Percentiles rank a stretch among this genome's conserved stretches.
phyloP scores from a whole-genome alignment of 345 rosid genomes.

The Acer yangbiense region DNA sequence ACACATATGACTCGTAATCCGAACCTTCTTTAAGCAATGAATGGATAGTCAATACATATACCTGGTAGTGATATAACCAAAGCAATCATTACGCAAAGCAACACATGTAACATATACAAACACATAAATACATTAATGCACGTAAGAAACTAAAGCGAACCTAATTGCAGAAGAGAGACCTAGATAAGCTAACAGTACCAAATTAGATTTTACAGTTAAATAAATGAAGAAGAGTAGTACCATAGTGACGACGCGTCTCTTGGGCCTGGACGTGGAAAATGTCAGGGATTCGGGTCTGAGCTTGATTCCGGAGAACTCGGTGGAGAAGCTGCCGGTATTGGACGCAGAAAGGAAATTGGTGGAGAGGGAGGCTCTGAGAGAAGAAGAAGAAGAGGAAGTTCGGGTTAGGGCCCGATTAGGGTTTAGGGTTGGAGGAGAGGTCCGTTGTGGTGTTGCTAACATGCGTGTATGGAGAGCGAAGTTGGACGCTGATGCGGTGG shows the following conservation, averaged over 20 bases:
- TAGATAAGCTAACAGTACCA: not conserved
- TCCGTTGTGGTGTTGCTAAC: conserved; percentile 31
- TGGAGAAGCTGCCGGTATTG: conserved; percentile 47
- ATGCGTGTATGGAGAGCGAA: conserved; percentile 46
- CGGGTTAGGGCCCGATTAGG: conserved; percentile 24
- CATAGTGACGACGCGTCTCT: conserved; percentile 71
- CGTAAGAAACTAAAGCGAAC: not conserved
- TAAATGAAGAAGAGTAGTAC: conserved; percentile 31
- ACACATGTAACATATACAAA: not conserved
- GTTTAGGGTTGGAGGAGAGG: conserved; percentile 32
- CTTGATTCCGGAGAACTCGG: conserved; percentile 56
- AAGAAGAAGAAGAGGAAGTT: conserved; percentile 22
- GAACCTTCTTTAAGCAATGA: not conserved
- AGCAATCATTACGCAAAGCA: not conserved
- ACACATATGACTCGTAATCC: not conserved
- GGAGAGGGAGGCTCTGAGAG: conserved; percentile 51
- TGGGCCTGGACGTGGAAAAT: conserved; percentile 48
- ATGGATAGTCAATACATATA: not conserved
- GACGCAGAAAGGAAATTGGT: conserved; percentile 47
- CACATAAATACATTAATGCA: not conserved
- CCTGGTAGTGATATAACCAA: not conserved
- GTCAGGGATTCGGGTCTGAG: conserved; percentile 44
- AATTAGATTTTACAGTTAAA: not conserved
- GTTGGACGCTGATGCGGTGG: conserved; percentile 46
- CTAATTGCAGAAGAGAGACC: not conserved